phyloP scores from a whole-genome alignment of 345 rosid genomes.

The Geranium brycei region DNA sequence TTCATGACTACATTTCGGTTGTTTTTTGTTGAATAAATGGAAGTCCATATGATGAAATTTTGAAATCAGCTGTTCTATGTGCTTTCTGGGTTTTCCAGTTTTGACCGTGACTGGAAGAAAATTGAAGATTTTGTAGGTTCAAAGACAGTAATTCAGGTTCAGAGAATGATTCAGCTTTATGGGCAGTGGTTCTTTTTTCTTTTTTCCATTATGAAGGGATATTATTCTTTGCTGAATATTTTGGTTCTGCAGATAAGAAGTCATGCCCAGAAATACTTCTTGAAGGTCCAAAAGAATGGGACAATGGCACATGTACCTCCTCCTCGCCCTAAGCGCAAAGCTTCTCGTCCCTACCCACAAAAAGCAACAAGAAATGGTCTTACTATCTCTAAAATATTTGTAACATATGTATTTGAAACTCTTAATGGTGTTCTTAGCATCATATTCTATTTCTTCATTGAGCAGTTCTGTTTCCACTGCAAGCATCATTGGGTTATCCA shows the following conservation, averaged over 20 bases:
- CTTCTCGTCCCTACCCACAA: constrained; percentile 90
- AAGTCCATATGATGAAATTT: background rate
- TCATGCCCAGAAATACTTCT: constrained; percentile 94
- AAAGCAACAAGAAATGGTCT: constrained; percentile 77
- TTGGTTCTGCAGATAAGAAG: constrained; percentile 58
- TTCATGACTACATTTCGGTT: background rate
- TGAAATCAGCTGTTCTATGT: constrained; percentile 4
- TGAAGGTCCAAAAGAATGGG: constrained; percentile 94
- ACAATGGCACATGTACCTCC: constrained; percentile 88
- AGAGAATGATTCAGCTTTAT: constrained; percentile 1
- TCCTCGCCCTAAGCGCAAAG: constrained; percentile 96
- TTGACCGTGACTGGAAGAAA: constrained; percentile 98
- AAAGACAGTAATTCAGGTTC: constrained; percentile 94
- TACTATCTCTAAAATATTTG: constrained; percentile 4
- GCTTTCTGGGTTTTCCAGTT: constrained; percentile 37
- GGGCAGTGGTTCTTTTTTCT: background rate
- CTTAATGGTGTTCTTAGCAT: background rate
- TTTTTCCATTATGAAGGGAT: background rate
- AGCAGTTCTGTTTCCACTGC: constrained; percentile 45
- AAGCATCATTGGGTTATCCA: constrained; percentile 45
- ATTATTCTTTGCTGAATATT: constrained; percentile 9
- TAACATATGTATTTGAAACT: background rate
- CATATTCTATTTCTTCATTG: constrained; percentile 2
- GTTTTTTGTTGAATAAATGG: background rate
- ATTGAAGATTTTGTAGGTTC: constrained; percentile 97